These are phyloP conservation scores for Fusarium guadeloupense DNA, from an alignment of 2,329 filamentous ascomycete species.

Conservation along the genomic window DNA sequence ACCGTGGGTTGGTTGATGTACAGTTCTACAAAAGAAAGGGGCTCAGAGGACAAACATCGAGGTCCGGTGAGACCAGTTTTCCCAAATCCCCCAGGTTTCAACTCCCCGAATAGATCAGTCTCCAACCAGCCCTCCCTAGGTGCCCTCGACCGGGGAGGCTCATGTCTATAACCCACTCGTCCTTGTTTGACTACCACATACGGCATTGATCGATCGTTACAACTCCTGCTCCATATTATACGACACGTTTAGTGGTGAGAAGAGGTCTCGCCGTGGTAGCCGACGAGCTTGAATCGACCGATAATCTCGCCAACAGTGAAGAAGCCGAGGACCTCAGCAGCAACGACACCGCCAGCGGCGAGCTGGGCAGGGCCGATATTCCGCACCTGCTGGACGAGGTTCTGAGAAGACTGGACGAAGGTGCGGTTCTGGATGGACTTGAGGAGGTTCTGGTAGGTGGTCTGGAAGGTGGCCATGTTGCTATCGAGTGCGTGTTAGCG, in stretches of 20 bases:
- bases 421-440: constrained; percentile 74
- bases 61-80: constrained; percentile 35
- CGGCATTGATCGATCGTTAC: constrained; percentile 22
- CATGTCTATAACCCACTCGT: constrained; percentile 40
- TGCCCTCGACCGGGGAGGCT: constrained; percentile 25
- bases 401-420: constrained; percentile 65
- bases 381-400: constrained; percentile 66
- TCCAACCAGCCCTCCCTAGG: constrained; percentile 38
- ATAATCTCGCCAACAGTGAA: constrained; percentile 98
- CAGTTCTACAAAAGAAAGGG: constrained; percentile 48
- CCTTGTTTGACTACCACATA: constrained; percentile 32
- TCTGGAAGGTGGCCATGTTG: constrained; percentile 82
- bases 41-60: constrained; percentile 42
- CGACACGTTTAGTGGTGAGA: constrained; percentile 63
- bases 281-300: constrained; percentile 92
- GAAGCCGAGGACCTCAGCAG: constrained; percentile 91
- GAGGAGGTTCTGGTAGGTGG: constrained; percentile 80
- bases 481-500: constrained; percentile 56
- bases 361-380: constrained; percentile 77
- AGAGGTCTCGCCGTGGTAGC: constrained; percentile 79
- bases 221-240: constrained; percentile 18
- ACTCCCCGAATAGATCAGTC: constrained; percentile 33
- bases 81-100: constrained; percentile 36
- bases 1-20: constrained; percentile 44
- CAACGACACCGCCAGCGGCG: constrained; percentile 77